Conservation (phyloP, 176 grass and related monocot genomes). For the Miscanthus lutarioriparius region DNA sequence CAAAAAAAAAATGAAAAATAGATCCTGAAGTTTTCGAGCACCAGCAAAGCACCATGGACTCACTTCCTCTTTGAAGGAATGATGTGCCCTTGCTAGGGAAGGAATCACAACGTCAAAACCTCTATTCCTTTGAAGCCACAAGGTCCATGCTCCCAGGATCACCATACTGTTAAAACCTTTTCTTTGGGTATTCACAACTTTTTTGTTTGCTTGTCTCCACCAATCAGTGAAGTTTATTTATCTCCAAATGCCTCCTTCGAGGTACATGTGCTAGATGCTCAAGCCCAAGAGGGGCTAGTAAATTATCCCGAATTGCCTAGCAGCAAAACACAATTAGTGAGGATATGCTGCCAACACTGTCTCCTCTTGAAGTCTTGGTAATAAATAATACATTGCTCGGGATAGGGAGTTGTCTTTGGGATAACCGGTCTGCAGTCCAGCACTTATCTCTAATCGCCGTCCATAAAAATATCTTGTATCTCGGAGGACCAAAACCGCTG, state of each 20-base stretch:
- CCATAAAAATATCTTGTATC: background rate
- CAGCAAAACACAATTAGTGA: background rate
- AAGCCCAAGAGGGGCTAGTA: background rate
- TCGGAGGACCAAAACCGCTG: background rate
- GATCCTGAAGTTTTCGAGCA: background rate
- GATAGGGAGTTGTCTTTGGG: background rate
- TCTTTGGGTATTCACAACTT: background rate
- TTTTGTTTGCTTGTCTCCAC: background rate
- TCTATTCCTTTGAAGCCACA: background rate
- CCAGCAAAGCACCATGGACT: background rate
- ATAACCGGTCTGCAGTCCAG: background rate
- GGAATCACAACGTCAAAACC: background rate
- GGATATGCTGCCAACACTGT: background rate
- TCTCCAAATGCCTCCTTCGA: no score
- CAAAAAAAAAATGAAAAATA: background rate
- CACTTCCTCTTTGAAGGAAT: background rate
- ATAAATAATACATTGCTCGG: background rate
- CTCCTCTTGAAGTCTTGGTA: background rate
- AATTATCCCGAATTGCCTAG: background rate
- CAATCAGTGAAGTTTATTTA: background rate
- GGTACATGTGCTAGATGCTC: background rate
- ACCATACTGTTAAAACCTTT: background rate
- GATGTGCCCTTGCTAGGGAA: background rate
- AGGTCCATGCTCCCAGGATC: background rate
- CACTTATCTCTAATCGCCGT: background rate